phyloP scores from a whole-genome alignment of 78 protist genomes.

The Dictyostelium firmibasis region DNA sequence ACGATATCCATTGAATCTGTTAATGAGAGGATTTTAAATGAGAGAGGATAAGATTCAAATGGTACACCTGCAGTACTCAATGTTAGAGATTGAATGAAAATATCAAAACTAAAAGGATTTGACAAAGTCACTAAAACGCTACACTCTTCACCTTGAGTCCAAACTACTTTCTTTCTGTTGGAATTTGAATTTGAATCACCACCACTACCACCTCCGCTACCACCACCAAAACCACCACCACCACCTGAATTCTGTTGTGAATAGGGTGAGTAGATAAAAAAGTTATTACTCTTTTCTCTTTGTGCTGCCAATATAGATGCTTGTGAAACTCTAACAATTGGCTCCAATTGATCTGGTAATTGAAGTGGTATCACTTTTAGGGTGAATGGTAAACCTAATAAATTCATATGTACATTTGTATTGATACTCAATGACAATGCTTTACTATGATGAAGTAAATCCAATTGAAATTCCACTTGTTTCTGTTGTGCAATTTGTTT shows the following conservation, averaged over 20 bases:
- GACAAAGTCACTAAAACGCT: constrained; percentile 22
- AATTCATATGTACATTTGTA: constrained; percentile 76
- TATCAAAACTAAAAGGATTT: constrained; percentile 62
- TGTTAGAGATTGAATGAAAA: constrained; percentile 54
- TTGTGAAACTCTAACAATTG: background rate
- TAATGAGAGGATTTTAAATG: constrained; percentile 47
- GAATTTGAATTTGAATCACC: background rate
- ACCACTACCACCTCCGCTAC: background rate
- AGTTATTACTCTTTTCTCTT: background rate
- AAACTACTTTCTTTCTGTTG: constrained; percentile 1
- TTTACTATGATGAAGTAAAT: constrained; percentile 30
- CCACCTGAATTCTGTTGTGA: background rate
- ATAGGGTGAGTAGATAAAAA: constrained; percentile 63
- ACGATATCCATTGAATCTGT: constrained; percentile 63
- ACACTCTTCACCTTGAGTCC: constrained; percentile 63
- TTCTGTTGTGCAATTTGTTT: constrained; percentile 14
- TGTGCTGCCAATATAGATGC: background rate
- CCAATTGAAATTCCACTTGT: constrained; percentile 59
- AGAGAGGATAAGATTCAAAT: constrained; percentile 75
- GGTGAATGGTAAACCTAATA: constrained; percentile 49
- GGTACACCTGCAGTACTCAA: constrained; percentile 70
- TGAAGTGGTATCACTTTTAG: constrained; percentile 23
- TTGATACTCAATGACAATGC: constrained; percentile 15
- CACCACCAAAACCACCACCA: background rate
- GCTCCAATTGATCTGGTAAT: constrained; percentile 24